Evolutionary conservation across 1,284 basidiomycete genomes (phyloP), one percentile per base, ranked within the genome.

Genomic region (Cronartium quercuum): DNA sequence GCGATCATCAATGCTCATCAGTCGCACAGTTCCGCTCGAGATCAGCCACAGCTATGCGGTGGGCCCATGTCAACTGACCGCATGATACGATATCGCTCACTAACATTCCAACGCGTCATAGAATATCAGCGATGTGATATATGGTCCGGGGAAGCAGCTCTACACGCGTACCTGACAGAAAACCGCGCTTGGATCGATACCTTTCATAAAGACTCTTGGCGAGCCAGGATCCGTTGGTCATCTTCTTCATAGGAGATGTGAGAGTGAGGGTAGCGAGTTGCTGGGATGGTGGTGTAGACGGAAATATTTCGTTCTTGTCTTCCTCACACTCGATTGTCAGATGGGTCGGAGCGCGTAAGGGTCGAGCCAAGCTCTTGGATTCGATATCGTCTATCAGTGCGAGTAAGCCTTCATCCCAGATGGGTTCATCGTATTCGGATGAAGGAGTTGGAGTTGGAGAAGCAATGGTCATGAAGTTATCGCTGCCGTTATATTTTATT

Each of bases 41-140:
- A 29, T 34, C 15, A 37, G 57, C 34, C 34, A 29, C 12, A 29
- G 34, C 44, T 2, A 24, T 21, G 40, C 18, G 10, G 7, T 60
- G 57, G 57, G n/a, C n/a, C n/a, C 34, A 12, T n/a, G 10, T 18
- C 34, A 12, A 66, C 70, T 66, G 6, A 75, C 71, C 29, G 24
- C 71, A 75, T 66, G 71, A 66, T 3, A 67, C 64, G 21, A 75
- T 42, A 41, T 75, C 71, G 57, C 41, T 67, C 21, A 75, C 71
- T 75, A 42, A 12, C n/a, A n/a, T n/a, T n/a, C n/a, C n/a, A n/a
- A n/a, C n/a, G n/a, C n/a, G n/a, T n/a, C n/a, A n/a, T n/a, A n/a
- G n/a, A n/a, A n/a, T n/a, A n/a, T n/a, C n/a, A n/a, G n/a, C 7
- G 29, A 41, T 5, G 63, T 21, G 15, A 41, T n/a, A 44, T 40